Base-by-base conservation (phyloP, 2,329 filamentous ascomycete species). In the Drechmeria coniospora region DNA sequence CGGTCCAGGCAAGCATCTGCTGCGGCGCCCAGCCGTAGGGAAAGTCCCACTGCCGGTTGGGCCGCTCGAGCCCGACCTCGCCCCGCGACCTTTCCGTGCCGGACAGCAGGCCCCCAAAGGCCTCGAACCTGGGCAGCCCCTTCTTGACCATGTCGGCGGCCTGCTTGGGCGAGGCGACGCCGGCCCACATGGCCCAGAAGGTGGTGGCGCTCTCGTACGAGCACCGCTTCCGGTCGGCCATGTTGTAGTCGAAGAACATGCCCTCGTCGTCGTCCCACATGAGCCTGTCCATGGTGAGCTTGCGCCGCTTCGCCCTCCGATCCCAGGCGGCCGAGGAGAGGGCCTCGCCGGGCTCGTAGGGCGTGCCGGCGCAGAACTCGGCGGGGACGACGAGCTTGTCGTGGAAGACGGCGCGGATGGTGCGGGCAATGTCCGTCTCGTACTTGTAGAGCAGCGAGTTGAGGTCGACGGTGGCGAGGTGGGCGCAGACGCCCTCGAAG, bases 201-300 rank as follows among this genome's bases (percentile, higher is more conserved):
- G 86, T 94, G 3, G 90, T 98, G 30, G 79, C 83, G 37, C 73
- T 80, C 57, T 95, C 90, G 50, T 95, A 95, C 10, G 65, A 71
- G 39, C 74, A 83, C 44, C 79, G 81, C 54, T 83, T 56, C 47
- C 84, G 73, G 53, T 78, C 81, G 36, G 68, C 74, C 1, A 83
- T 92, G 57, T 98, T 69, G 53, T 95, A 98, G 56, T 98, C 90
- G 47, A 95, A 95, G 63, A 83, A 98, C 81, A 95, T 92, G 32
- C 87, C 87, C 49, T 80, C 74, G 40, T 81, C 65, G 40, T 87
- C 79, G 47, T 92, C 79, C 90, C 90, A 98, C 50, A 92, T 73
- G 46, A 90, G 83, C 57, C 84, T 90, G 54, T 95, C 81, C 43
- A 95, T 90, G 7, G 74, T 74, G 40, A 76, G 63, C 62, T 90